Evolutionary conservation across 2,329 filamentous ascomycete species (phyloP).

Genomic region (Aspergillus flavus): DNA sequence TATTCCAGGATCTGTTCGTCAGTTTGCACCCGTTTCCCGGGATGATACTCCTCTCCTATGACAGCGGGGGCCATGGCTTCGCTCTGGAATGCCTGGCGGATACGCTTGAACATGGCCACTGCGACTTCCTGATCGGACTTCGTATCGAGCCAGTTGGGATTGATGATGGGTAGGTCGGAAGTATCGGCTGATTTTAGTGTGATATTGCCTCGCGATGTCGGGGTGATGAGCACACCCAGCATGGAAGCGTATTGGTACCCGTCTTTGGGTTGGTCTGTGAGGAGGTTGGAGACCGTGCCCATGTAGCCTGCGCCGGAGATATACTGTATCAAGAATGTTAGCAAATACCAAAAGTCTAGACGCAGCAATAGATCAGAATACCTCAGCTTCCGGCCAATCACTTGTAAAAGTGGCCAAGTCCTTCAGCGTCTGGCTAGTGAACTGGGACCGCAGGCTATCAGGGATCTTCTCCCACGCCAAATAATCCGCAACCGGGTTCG

Average conservation of each 20-base stretch:
- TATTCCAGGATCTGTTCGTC: constrained; percentile 45
- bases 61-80: constrained; percentile 28
- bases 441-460: constrained; percentile 8
- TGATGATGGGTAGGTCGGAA: constrained; percentile 42
- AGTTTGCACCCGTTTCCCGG: constrained; percentile 38
- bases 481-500: constrained; percentile 13
- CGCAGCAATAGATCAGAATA: background rate
- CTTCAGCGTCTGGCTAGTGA: constrained; percentile 13
- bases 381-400: constrained; percentile 35
- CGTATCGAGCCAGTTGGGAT: constrained; percentile 49
- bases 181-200: constrained; percentile 41
- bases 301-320: constrained; percentile 23
- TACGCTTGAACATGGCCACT: constrained; percentile 46
- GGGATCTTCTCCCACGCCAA: constrained; percentile 29
- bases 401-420: constrained; percentile 22
- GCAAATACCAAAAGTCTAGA: too few species aligned
- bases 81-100: constrained; percentile 38
- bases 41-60: constrained; percentile 36
- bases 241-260: constrained; percentile 39
- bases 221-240: constrained; percentile 39
- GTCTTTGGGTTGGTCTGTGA: constrained; percentile 14
- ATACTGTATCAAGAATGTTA: constrained; percentile 17
- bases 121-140: constrained; percentile 47
- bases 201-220: constrained; percentile 49
- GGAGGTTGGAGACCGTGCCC: constrained; percentile 16